These are phyloP conservation scores for Cercospora sesami DNA, from an alignment of 2,329 filamentous ascomycete species.

Conservation along the genomic window DNA sequence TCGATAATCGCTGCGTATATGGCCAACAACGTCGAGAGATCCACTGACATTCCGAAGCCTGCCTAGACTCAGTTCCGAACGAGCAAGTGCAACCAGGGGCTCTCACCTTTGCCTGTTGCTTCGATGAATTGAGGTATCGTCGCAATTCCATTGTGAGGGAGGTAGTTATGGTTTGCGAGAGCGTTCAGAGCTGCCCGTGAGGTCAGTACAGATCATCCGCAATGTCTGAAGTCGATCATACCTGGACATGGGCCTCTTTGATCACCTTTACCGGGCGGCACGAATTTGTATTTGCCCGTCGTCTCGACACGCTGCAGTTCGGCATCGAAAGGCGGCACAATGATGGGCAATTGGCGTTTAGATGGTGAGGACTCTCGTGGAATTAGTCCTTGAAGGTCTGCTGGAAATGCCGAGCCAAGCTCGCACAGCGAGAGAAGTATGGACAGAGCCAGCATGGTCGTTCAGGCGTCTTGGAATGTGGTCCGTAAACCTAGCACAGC, in stretches of 20 bases:
- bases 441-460: neutral
- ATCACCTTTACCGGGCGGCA: neutral
- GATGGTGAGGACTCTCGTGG: neutral
- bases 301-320: neutral
- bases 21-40: conserved; percentile 38
- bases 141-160: conserved; percentile 33
- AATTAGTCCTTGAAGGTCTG: neutral
- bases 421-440: neutral
- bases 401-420: neutral
- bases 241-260: conserved; percentile 4
- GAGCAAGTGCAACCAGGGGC: neutral
- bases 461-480: neutral
- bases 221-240: neutral
- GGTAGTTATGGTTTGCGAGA: conserved; percentile 25
- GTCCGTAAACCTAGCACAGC: neutral
- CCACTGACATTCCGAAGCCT: conserved; percentile 36
- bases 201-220: neutral
- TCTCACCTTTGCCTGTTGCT: neutral
- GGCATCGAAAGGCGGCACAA: neutral
- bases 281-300: neutral
- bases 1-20: conserved; percentile 39
- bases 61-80: neutral
- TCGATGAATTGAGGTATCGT: conserved; percentile 24
- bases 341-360: neutral
- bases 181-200: conserved; percentile 18